Percentiles rank a stretch among this genome's conserved stretches.
Conservation (phyloP, 345 rosid species). For the Eucalyptus coolabah region DNA sequence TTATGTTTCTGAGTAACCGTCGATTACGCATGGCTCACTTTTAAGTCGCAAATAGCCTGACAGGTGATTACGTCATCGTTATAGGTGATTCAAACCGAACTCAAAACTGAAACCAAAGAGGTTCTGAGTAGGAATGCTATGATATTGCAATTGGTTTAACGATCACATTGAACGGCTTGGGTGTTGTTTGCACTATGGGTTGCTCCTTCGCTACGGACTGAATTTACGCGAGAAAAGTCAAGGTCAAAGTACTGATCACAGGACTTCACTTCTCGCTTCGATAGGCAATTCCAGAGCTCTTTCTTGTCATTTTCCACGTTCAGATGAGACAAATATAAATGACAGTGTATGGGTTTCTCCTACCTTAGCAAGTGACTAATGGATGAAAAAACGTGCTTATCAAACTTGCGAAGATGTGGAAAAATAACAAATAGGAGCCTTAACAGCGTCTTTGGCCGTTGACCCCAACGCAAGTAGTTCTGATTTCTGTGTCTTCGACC, state of each 20-base stretch:
- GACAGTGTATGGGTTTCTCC: not conserved
- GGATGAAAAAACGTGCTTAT: not conserved
- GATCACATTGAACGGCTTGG: not conserved
- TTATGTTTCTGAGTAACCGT: not conserved
- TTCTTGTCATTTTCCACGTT: not conserved
- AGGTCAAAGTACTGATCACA: not conserved
- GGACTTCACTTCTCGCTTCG: not conserved
- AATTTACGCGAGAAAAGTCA: not conserved
- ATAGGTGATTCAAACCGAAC: not conserved
- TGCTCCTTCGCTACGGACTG: not conserved
- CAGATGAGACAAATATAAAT: not conserved
- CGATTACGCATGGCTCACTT: not conserved
- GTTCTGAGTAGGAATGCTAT: not conserved
- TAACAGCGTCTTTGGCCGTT: not conserved
- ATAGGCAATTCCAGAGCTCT: not conserved
- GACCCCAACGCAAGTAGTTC: not conserved
- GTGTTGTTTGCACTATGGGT: not conserved
- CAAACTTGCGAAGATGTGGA: not conserved
- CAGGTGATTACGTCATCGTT: not conserved
- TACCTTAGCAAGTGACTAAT: not conserved
- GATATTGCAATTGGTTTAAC: not conserved
- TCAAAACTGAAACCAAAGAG: not conserved
- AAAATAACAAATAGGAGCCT: not conserved
- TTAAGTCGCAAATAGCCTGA: not conserved
- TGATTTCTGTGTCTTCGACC: not conserved